Evolutionary conservation across 345 rosid species (phyloP).

Genomic region (Citrus cavaleriei): DNA sequence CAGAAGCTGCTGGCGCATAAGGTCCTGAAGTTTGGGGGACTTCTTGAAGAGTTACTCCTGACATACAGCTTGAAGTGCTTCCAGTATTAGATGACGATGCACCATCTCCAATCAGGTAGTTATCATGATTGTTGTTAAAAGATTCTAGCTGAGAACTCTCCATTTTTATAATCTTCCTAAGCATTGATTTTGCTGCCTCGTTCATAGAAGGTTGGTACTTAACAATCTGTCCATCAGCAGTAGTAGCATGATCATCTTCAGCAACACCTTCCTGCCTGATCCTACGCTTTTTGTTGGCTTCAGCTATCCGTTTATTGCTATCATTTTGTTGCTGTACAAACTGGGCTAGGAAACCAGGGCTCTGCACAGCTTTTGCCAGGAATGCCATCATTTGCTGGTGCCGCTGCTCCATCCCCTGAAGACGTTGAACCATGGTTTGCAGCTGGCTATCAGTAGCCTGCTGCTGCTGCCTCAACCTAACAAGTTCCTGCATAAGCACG

Average conservation of each 20-base stretch:
- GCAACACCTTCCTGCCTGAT: constrained; percentile 63
- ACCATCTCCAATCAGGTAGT: constrained; percentile 46
- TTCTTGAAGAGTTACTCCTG: constrained; percentile 83
- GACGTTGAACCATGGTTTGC: constrained; percentile 84
- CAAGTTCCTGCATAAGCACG: constrained; percentile 98
- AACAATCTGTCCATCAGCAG: constrained; percentile 86
- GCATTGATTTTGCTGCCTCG: constrained; percentile 67
- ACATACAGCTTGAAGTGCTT: constrained; percentile 36
- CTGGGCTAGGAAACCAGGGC: constrained; percentile 90
- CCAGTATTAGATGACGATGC: constrained; percentile 39
- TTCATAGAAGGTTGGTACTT: constrained; percentile 80
- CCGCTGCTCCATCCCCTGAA: constrained; percentile 97
- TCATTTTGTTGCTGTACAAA: constrained; percentile 96
- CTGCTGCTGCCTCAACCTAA: constrained; percentile 91
- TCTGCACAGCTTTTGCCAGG: constrained; percentile 92
- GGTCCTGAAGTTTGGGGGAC: constrained; percentile 57
- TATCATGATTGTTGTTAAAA: constrained; percentile 39
- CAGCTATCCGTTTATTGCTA: constrained; percentile 67
- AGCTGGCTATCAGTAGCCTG: constrained; percentile 86
- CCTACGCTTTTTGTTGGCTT: constrained; percentile 84
- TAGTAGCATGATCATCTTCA: constrained; percentile 39
- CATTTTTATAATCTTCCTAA: constrained; percentile 63
- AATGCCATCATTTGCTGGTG: constrained; percentile 99
- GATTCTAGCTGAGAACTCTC: constrained; percentile 51
- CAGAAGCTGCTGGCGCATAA: constrained; percentile 22